Evolutionary conservation across 2,329 filamentous ascomycete species (phyloP), one percentile per base, ranked within the genome.

Genomic region (Cladosporium sphaerospermum): DNA sequence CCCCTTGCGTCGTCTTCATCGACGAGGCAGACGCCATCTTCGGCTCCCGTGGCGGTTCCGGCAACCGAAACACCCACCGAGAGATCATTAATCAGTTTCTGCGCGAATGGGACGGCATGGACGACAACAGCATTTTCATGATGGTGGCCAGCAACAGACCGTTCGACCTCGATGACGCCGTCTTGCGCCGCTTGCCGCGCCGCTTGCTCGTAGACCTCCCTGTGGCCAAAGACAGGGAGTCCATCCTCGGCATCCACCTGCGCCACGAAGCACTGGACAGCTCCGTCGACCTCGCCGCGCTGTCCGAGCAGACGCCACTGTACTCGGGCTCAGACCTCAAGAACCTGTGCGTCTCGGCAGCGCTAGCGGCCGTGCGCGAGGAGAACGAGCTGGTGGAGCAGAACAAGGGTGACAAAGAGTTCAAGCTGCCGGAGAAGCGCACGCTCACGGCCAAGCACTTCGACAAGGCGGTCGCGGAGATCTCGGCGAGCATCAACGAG

Each of bases 91-190:
- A 96, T 66, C 92, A 99, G 71, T 97, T 97, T 69, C 75, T 99
- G 46, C 86, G 90, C 51, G 92, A 97, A 69, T 97, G 92, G 93
- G 93, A 97, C 62, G 93, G 93, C 9, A 85, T 97, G 76, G 86
- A 88, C 61, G 78, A 83, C 54, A 64, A 67, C 48, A 87, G 86
- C 14, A 89, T 92, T 2, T 97, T 99, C 68, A 92, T 99, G 69
- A 96, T 99, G 90, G 90, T 97, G 0, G 92, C 93, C 28, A 97
- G 91, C 8, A 97, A 99, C 69, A 80, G 92, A 9, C 93, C 93
- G 0, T 96, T 95, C 64, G 93, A 97, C 64, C 81, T 99, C 1
- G 93, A 99, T 63, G 88, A 93, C 62, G 88, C 88, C 9, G 86
- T 93, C 9, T 77, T 93, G 43, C 79, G 88, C n/a, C 79, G 88